Evolutionary conservation across 352 stramenopile species (phyloP).

Genomic region (Globisporangium parvum): DNA sequence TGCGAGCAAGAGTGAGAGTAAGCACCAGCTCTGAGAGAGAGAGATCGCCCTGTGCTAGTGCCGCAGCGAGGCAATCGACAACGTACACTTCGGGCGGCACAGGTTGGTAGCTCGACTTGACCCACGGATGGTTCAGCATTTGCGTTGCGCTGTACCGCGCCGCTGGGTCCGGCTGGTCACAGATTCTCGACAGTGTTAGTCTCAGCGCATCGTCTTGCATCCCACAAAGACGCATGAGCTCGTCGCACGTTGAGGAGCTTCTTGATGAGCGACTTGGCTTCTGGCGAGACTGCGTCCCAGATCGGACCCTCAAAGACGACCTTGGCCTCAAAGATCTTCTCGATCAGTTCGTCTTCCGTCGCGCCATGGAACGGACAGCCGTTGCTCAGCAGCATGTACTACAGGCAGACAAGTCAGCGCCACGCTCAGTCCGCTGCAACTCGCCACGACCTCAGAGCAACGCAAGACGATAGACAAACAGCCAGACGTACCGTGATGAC

Average conservation of each 20-base stretch:
- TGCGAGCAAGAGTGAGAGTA: no score
- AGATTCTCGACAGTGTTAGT: background rate
- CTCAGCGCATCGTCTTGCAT: background rate
- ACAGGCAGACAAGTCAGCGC: background rate
- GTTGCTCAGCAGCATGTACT: conserved; percentile 85
- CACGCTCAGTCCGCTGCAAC: background rate
- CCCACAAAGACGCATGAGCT: background rate
- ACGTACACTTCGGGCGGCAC: conserved; percentile 39
- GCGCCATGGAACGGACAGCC: conserved; percentile 57
- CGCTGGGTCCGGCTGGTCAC: conserved; percentile 30
- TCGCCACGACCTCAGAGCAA: background rate
- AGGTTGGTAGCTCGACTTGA: conserved; percentile 40
- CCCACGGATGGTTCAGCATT: conserved; percentile 65
- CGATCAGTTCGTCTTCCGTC: conserved; percentile 66
- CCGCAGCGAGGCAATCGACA: no score
- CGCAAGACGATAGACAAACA: background rate
- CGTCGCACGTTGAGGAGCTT: conserved; percentile 60
- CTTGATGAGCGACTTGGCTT: conserved; percentile 67
- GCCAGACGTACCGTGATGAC: conserved; percentile 64
- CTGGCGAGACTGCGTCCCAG: conserved; percentile 49
- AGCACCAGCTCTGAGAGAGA: no score
- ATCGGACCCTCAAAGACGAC: conserved; percentile 39
- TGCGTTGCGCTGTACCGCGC: conserved; percentile 56
- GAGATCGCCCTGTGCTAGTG: no score
- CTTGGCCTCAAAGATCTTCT: conserved; percentile 68